These are phyloP conservation scores for Beta lomatogona DNA, from an alignment of 179 eudicot genomes.

Conservation along the genomic window DNA sequence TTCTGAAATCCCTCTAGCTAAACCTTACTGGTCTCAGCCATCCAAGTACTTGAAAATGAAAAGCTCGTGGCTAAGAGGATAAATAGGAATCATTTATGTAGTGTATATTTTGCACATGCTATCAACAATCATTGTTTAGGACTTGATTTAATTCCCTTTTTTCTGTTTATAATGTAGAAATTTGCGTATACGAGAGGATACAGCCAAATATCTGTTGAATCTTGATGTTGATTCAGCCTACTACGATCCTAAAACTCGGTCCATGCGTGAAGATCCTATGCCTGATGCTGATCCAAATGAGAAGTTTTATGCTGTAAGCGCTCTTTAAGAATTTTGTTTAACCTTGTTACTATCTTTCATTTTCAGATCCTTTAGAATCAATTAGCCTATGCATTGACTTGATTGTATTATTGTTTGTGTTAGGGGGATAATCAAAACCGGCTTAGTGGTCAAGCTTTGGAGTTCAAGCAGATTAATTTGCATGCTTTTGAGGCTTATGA, in stretches of 20 bases:
- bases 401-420: constrained; percentile 4
- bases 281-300: constrained; percentile 94
- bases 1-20: not conserved
- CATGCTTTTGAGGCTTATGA: constrained; percentile 97
- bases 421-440: constrained; percentile 91
- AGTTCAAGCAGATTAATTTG: constrained; percentile 79
- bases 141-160: constrained; percentile 10
- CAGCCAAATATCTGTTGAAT: constrained; percentile 88
- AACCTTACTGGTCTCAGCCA: not conserved
- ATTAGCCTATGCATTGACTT: not conserved
- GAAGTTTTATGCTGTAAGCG: constrained; percentile 82
- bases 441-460: constrained; percentile 89
- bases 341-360: not conserved
- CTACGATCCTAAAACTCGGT: constrained; percentile 89
- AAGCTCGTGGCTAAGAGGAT: not conserved
- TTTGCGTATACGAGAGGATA: constrained; percentile 88
- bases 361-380: not conserved
- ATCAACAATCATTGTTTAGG: not conserved
- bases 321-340: not conserved
- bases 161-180: constrained; percentile 41
- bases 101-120: not conserved
- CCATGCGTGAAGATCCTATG: constrained; percentile 98
- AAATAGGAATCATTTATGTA: not conserved
- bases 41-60: not conserved
- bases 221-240: constrained; percentile 84